A percentile compares a stretch with the other conserved stretches of the same genome.
Conservation (phyloP, 1,139 yeast genomes). For the Saccharomyces hybrid region DNA sequence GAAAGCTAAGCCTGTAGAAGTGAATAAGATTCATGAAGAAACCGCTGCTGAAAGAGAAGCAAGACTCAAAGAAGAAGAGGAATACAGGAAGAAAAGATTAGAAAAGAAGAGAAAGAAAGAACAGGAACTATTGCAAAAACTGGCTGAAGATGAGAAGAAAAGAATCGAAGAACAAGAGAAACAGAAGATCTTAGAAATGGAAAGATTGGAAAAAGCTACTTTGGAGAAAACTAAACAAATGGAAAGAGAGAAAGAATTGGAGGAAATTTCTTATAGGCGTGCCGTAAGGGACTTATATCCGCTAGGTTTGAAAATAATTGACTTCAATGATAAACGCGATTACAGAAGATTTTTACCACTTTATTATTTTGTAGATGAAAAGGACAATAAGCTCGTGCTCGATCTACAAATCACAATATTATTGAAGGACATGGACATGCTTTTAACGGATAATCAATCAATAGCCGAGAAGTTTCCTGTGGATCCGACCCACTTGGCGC, state of each 20-base stretch:
- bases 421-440: slow-evolving; percentile 38
- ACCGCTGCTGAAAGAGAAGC: slow-evolving; percentile 32
- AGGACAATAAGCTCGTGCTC: slow-evolving; percentile 39
- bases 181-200: slow-evolving; percentile 38
- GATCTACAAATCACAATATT: slow-evolving; percentile 62
- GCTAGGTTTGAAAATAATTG: slow-evolving; percentile 49
- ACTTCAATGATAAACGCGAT: slow-evolving; percentile 35
- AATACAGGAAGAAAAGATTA: slow-evolving; percentile 29
- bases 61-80: slow-evolving; percentile 30
- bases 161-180: slow-evolving; percentile 25
- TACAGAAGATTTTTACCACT: slow-evolving; percentile 44
- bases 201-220: slow-evolving; percentile 35
- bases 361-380: slow-evolving; percentile 37
- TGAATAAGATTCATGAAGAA: slow-evolving; percentile 16
- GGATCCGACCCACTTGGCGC: slow-evolving; percentile 12
- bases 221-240: slow-evolving; percentile 35
- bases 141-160: slow-evolving; percentile 31
- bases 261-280: slow-evolving; percentile 37
- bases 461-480: slow-evolving; percentile 8
- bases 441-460: slow-evolving; percentile 9
- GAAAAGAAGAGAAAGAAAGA: slow-evolving; percentile 33
- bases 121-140: slow-evolving; percentile 29
- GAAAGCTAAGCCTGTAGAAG: background rate
- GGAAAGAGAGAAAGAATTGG: slow-evolving; percentile 36
- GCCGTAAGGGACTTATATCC: slow-evolving; percentile 53